phyloP scores from a whole-genome alignment of 2,329 filamentous ascomycete genomes.

The Calonectria pteridis region DNA sequence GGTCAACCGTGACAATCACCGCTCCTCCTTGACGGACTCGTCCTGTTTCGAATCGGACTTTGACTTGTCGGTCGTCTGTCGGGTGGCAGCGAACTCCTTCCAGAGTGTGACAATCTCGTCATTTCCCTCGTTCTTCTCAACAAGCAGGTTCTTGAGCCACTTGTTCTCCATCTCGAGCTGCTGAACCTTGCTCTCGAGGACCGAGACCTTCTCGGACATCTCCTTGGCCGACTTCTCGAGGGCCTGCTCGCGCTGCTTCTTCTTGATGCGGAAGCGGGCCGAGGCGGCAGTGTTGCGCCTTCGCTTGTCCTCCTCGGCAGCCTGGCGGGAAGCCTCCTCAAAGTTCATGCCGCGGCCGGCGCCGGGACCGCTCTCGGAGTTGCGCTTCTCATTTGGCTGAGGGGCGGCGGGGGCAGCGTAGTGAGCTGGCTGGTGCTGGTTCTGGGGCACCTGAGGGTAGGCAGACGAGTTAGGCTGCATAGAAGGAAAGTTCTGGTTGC shows the following conservation, averaged over 20 bases:
- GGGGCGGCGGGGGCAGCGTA: slow-evolving; percentile 45
- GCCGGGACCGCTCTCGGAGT: slow-evolving; percentile 56
- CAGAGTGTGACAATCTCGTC: slow-evolving; percentile 65
- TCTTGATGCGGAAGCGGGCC: slow-evolving; percentile 92
- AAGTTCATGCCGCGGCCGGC: slow-evolving; percentile 64
- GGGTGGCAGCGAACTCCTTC: slow-evolving; percentile 60
- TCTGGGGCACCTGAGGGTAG: slow-evolving; percentile 57
- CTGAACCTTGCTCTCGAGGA: slow-evolving; percentile 78
- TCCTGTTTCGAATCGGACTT: slow-evolving; percentile 45
- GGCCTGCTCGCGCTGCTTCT: slow-evolving; percentile 93
- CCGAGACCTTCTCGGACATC: slow-evolving; percentile 82
- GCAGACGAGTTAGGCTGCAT: slow-evolving; percentile 65
- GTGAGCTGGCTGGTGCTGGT: slow-evolving; percentile 49
- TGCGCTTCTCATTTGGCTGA: slow-evolving; percentile 59
- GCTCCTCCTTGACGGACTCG: slow-evolving; percentile 43
- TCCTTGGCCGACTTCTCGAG: slow-evolving; percentile 86
- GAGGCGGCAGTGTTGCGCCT: slow-evolving; percentile 90
- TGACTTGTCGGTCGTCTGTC: slow-evolving; percentile 51
- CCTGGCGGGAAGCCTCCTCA: slow-evolving; percentile 78
- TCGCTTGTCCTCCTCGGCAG: slow-evolving; percentile 91
- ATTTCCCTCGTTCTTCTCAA: slow-evolving; percentile 81
- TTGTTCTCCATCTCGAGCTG: slow-evolving; percentile 88
- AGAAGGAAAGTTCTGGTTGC: slow-evolving; percentile 58
- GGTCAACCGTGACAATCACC: slow-evolving; percentile 27
- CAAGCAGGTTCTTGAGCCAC: slow-evolving; percentile 83